Evolutionary conservation across 352 stramenopile species (phyloP).

Genomic region (Pythium rhizo-oryzae): DNA sequence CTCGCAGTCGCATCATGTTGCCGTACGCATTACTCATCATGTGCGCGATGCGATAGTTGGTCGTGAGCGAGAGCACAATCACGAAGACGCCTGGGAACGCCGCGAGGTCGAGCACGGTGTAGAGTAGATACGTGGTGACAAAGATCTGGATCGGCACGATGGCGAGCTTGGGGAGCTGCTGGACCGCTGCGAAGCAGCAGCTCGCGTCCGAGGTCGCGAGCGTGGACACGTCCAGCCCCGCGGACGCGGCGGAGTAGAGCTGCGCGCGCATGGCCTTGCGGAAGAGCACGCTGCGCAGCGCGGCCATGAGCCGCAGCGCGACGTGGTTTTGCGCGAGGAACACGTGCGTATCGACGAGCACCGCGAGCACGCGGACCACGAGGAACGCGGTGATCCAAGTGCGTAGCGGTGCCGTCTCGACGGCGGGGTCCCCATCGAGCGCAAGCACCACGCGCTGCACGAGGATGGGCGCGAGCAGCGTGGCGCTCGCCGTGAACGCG

Average conservation of each 20-base stretch:
- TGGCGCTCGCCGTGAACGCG: slow-evolving; percentile 35
- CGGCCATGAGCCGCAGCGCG: slow-evolving; percentile 35
- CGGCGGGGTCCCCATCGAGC: slow-evolving; percentile 18
- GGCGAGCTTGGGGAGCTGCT: slow-evolving; percentile 2
- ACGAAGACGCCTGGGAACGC: slow-evolving; percentile 12
- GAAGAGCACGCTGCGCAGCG: slow-evolving; percentile 47
- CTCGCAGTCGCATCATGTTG: background rate
- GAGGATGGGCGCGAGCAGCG: slow-evolving; percentile 43
- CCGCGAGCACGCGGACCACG: slow-evolving; percentile 33
- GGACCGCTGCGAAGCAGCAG: background rate
- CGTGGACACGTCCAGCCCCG: background rate
- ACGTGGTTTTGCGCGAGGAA: slow-evolving; percentile 33
- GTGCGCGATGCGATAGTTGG: background rate
- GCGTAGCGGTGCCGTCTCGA: slow-evolving; percentile 33
- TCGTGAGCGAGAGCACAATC: slow-evolving; percentile 1
- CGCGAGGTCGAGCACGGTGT: slow-evolving; percentile 12
- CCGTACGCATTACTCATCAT: background rate
- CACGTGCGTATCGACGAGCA: slow-evolving; percentile 31
- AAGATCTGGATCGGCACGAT: slow-evolving; percentile 4
- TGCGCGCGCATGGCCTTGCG: slow-evolving; percentile 37
- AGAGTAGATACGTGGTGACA: slow-evolving; percentile 3
- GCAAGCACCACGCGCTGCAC: slow-evolving; percentile 45
- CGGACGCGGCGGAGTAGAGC: background rate
- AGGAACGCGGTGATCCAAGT: slow-evolving; percentile 46
- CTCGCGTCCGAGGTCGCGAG: slow-evolving; percentile 10